Evolutionary conservation across 257 asterid genomes (phyloP).

Genomic region (Fraxinus pennsylvanica): DNA sequence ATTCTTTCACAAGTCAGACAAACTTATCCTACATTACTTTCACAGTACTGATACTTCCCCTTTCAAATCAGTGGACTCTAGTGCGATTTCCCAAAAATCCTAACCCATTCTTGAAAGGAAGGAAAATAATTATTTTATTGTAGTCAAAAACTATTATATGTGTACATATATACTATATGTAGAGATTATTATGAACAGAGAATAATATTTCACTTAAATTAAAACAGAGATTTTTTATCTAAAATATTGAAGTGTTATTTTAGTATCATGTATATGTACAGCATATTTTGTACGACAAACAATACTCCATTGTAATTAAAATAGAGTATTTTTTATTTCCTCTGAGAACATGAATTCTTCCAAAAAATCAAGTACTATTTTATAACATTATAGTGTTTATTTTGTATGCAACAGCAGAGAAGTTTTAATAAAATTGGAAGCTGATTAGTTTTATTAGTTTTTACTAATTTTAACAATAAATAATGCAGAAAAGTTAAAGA

Average conservation of each 20-base stretch:
- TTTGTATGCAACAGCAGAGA: not conserved
- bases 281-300: not conserved
- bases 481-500: not conserved
- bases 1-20: constrained; percentile 2
- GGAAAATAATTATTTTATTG: too few relatives aligned
- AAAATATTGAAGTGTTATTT: not conserved
- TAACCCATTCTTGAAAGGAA: not conserved
- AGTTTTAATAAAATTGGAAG: not conserved
- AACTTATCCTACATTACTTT: not conserved
- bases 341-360: not conserved
- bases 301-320: not conserved
- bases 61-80: not conserved
- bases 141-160: too few relatives aligned
- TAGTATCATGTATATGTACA: not conserved
- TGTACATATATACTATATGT: not conserved
- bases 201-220: not conserved
- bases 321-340: not conserved
- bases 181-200: too few relatives aligned
- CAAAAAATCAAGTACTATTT: too few relatives aligned
- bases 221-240: not conserved
- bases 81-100: too few relatives aligned
- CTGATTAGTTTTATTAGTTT: not conserved
- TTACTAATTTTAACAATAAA: not conserved
- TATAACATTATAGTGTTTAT: not conserved
- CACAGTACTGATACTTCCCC: not conserved